phyloP scores from a whole-genome alignment of 139 green algal genomes.

The Ostreobium quekettii region DNA sequence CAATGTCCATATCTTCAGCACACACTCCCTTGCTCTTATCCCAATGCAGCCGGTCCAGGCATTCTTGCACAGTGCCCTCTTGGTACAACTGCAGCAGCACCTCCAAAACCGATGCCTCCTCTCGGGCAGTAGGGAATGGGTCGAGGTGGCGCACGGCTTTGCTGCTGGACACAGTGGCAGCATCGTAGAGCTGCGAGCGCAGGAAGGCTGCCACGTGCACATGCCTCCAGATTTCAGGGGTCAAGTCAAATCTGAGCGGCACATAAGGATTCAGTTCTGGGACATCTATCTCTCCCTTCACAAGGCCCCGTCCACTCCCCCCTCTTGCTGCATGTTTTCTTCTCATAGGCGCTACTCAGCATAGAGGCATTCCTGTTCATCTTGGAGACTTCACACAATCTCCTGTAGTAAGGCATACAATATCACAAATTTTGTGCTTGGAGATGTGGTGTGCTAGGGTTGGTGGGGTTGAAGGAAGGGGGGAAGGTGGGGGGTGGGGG shows the following conservation, averaged over 20 bases:
- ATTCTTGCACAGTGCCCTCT: not conserved
- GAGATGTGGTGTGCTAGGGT: no score
- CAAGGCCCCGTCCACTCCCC: no score
- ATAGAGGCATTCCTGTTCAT: no score
- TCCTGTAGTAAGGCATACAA: no score
- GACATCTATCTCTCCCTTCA: no score
- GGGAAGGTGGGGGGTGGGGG: no score
- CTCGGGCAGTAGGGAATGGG: not conserved
- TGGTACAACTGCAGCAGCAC: slow-evolving; percentile 4
- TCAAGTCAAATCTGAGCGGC: slow-evolving; percentile 17
- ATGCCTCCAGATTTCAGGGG: slow-evolving; percentile 7
- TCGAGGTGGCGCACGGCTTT: not conserved
- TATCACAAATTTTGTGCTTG: no score
- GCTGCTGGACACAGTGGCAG: slow-evolving; percentile 9
- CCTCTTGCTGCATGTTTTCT: no score
- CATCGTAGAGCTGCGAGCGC: slow-evolving; percentile 10
- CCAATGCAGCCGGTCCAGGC: slow-evolving; percentile 5
- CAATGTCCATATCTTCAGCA: slow-evolving; percentile 11
- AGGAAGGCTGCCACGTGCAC: slow-evolving; percentile 3
- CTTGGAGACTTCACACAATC: no score
- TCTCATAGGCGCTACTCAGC: no score
- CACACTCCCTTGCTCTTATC: slow-evolving; percentile 5
- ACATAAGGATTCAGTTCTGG: no score
- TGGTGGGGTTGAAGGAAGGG: no score
- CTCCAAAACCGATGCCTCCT: slow-evolving; percentile 9